Percentiles rank a stretch among this genome's conserved stretches.
Conservation (phyloP, 2,329 filamentous ascomycete species). For the Alternaria incomplexa region DNA sequence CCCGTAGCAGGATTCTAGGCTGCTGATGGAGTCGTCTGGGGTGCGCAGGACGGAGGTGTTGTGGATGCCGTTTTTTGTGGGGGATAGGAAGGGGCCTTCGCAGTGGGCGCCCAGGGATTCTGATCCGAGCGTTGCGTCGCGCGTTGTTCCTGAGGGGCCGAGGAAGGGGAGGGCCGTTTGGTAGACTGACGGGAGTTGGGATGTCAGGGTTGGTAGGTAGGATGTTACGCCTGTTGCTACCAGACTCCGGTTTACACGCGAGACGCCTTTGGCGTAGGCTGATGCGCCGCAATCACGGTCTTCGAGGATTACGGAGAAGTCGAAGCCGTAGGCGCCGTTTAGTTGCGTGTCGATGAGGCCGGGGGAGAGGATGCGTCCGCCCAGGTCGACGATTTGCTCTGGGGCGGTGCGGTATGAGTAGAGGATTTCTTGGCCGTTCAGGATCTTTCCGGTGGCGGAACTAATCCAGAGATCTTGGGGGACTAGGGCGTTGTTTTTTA, state of each 20-base stretch:
- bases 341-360: conserved; percentile 91
- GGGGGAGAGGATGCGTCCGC: conserved; percentile 81
- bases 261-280: conserved; percentile 75
- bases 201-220: conserved; percentile 85
- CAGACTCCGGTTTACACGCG: conserved; percentile 72
- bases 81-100: conserved; percentile 87
- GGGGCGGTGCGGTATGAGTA: conserved; percentile 73
- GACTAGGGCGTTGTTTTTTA: conserved; percentile 71
- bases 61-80: conserved; percentile 86
- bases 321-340: conserved; percentile 91
- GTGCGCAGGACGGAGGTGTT: conserved; percentile 73
- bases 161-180: conserved; percentile 79
- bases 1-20: conserved; percentile 77
- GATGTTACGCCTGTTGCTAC: conserved; percentile 84
- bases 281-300: conserved; percentile 61
- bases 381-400: conserved; percentile 77
- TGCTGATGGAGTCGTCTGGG: conserved; percentile 65
- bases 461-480: conserved; percentile 88
- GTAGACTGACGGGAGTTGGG: conserved; percentile 81
- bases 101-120: conserved; percentile 90
- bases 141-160: conserved; percentile 69
- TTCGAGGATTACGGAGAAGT: conserved; percentile 82
- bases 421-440: conserved; percentile 70
- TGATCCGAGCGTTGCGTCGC: conserved; percentile 71
- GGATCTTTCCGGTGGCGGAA: conserved; percentile 78